Evolutionary conservation across 352 stramenopile genomes (phyloP).

Genomic region (Globisporangium emineosum): DNA sequence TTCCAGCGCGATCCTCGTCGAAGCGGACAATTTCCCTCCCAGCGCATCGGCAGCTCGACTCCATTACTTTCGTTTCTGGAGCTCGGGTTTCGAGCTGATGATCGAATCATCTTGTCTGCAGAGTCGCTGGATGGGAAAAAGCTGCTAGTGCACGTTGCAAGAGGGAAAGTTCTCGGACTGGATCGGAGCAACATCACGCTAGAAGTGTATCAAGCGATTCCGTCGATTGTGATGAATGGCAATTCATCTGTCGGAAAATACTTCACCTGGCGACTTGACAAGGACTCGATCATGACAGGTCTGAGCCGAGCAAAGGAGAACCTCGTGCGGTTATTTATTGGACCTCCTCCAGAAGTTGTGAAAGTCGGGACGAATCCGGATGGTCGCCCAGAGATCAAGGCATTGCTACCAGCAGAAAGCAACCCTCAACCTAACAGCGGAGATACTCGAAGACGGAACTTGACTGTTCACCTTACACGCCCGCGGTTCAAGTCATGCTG

Average conservation of each 20-base stretch:
- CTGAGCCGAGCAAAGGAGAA: conserved; percentile 75
- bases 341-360: conserved; percentile 40
- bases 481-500: conserved; percentile 57
- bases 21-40: conserved; percentile 7
- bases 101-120: conserved; percentile 70
- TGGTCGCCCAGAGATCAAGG: conserved; percentile 32
- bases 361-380: conserved; percentile 31
- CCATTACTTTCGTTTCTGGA: conserved; percentile 39
- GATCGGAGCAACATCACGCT: conserved; percentile 44
- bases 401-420: conserved; percentile 18
- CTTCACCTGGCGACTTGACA: conserved; percentile 77
- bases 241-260: conserved; percentile 54
- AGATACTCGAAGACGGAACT: conserved; percentile 47
- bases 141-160: conserved; percentile 62
- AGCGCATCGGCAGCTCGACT: neutral
- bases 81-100: conserved; percentile 58
- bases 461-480: conserved; percentile 60
- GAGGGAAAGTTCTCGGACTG: conserved; percentile 46
- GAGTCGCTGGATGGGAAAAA: conserved; percentile 66
- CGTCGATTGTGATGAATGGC: conserved; percentile 50
- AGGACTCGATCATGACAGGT: conserved; percentile 64
- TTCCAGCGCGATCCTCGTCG: conserved; percentile 51
- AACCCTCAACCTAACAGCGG: conserved; percentile 24
- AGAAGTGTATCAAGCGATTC: conserved; percentile 56
- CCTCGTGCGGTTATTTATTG: conserved; percentile 69